phyloP scores from a whole-genome alignment of 1,284 basidiomycete genomes.

The Cystobasidium sp. region DNA sequence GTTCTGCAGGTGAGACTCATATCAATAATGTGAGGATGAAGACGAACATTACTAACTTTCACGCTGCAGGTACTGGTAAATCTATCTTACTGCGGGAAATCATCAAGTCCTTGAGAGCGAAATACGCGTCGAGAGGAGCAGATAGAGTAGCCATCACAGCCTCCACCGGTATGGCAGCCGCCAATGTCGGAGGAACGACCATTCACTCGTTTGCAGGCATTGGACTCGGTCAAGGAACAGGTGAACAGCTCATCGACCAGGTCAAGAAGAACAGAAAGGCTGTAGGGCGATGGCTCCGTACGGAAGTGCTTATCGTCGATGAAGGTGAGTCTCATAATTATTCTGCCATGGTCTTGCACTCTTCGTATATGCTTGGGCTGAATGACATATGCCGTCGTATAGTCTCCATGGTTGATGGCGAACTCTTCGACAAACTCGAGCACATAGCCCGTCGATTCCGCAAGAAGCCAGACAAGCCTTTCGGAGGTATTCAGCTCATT shows the following conservation, averaged over 20 bases:
- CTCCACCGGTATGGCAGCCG: constrained; percentile 87
- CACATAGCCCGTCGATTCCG: constrained; percentile 69
- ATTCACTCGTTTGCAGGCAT: constrained; percentile 91
- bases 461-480: constrained; percentile 63
- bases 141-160: constrained; percentile 82
- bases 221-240: constrained; percentile 75
- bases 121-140: constrained; percentile 58
- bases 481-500: constrained; percentile 89
- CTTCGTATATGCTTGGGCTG: not conserved
- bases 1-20: constrained; percentile 77
- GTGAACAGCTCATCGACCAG: constrained; percentile 69
- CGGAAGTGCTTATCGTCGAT: constrained; percentile 87
- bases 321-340: constrained; percentile 68
- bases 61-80: constrained; percentile 81
- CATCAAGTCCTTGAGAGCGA: constrained; percentile 67
- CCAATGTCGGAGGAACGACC: constrained; percentile 91
- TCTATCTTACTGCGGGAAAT: constrained; percentile 91
- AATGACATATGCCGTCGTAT: not conserved
- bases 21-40: not conserved
- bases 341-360: not conserved
- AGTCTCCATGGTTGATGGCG: constrained; percentile 82
- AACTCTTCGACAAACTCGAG: constrained; percentile 85
- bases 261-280: constrained; percentile 74
- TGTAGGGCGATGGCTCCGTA: constrained; percentile 69
- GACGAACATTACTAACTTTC: not conserved